phyloP scores from a whole-genome alignment of 73 alveolate genomes.

The Paramecium sexaurelia region DNA sequence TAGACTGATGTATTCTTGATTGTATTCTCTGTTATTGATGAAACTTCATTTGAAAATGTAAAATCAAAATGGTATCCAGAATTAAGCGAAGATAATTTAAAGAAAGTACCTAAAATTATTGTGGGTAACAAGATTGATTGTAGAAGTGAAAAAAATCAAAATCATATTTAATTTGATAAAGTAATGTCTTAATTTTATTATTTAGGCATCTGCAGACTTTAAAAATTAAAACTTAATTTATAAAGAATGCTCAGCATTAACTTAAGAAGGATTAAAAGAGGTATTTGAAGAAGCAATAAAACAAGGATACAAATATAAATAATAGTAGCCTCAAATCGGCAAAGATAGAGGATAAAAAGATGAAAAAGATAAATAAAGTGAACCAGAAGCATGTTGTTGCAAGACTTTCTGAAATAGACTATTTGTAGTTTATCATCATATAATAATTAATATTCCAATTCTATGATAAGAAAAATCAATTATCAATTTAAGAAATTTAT shows the following conservation, averaged over 20 bases:
- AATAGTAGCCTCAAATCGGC: not conserved
- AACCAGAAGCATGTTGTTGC: not conserved
- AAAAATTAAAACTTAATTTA: not conserved
- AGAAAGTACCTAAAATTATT: constrained; percentile 65
- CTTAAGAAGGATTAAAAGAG: constrained; percentile 51
- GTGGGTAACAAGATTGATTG: constrained; percentile 80
- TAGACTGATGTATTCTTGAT: constrained; percentile 78
- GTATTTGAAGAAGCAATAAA: constrained; percentile 54
- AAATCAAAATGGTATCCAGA: constrained; percentile 76
- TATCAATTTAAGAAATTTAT: no score
- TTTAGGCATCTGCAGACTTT: not conserved
- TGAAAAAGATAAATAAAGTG: not conserved
- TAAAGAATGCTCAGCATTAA: constrained; percentile 65
- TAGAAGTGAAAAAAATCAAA: constrained; percentile 4
- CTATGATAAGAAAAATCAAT: not conserved
- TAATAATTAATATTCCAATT: not conserved
- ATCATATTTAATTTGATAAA: constrained; percentile 1
- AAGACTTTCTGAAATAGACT: not conserved
- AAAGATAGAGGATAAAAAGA: not conserved
- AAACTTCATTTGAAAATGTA: constrained; percentile 74
- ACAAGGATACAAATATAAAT: not conserved
- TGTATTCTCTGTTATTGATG: constrained; percentile 73
- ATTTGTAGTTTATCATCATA: not conserved
- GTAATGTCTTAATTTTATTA: not conserved
- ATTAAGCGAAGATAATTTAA: constrained; percentile 60